Evolutionary conservation across 805 yeast genomes (phyloP), one percentile per base, ranked within the genome.

Genomic region (Candida khao-thaluensis): DNA sequence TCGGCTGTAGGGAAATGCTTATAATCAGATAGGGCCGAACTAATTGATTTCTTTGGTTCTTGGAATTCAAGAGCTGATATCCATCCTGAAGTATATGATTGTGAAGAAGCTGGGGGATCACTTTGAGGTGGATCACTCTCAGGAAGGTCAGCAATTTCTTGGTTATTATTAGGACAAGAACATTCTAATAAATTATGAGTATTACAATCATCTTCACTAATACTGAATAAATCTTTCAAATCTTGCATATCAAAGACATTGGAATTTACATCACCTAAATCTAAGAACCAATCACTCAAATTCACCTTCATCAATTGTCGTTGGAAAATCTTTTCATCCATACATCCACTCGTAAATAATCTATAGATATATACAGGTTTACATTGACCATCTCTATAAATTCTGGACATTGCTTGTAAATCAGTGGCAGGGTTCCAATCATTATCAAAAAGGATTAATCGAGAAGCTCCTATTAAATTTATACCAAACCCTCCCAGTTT

Each of bases 361-460:
- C 99, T 71, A 55, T 93, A 93, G 21, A 91, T 81, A 54, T 67
- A 82, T 8, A 89, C 93, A 0, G 87, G 87, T 33, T 64, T 74
- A 34, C 62, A 76, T 57, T 93, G 99, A 0, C 99, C 99, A 58
- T 91, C 97, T 51, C 99, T 71, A 55, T 91, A 96, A 5, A 93
- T 81, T 46, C 99, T 67, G 1, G 97, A 95, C 95, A 91, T 86
- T 0, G 97, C 95, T 58, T 93, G 99, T 23, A 85, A 59, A 54
- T 93, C 99, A 9, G 82, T 73, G 0, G 96, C 79, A 0, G 99
- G 99, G 48, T 93, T 93, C 99, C 99, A 93, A 54, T 93, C 98
- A 47, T 93, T 87, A 56, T 93, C 99, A 54, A 86, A 84, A 16
- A 93, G 63, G 4, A 93, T 72, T 28, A 93, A 63, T 18, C 98